phyloP scores from a whole-genome alignment of 352 stramenopile species.

The Phytopythium ostracodes region DNA sequence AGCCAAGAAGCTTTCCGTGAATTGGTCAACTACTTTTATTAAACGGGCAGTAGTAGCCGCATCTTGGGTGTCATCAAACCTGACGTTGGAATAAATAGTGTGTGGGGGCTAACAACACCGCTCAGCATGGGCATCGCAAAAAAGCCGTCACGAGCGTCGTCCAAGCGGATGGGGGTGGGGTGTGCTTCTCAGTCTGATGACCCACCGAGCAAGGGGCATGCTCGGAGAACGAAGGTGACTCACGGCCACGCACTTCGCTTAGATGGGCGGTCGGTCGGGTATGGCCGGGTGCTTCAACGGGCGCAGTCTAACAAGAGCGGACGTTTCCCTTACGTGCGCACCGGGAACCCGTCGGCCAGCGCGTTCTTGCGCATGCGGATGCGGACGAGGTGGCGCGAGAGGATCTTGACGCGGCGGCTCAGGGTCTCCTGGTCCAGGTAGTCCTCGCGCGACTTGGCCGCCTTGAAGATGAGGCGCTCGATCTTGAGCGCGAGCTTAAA shows the following conservation, averaged over 20 bases:
- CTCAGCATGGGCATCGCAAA: background rate
- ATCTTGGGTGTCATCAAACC: background rate
- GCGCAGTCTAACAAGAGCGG: background rate
- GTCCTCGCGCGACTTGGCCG: conserved; percentile 38
- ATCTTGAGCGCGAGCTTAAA: conserved; percentile 62
- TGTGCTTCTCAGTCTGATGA: conserved; percentile 3
- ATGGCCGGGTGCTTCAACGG: background rate
- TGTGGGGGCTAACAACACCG: background rate
- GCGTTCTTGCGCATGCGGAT: conserved; percentile 60
- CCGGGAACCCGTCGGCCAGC: conserved; percentile 20
- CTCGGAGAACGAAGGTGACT: background rate
- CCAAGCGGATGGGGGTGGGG: background rate
- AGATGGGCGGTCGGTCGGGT: background rate
- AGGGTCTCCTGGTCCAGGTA: conserved; percentile 54
- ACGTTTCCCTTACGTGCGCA: conserved; percentile 9
- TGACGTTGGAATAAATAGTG: conserved; percentile 5
- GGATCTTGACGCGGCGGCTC: conserved; percentile 37
- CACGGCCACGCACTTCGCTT: background rate
- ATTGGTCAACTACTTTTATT: background rate
- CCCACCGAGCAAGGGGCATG: background rate
- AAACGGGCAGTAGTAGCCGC: background rate
- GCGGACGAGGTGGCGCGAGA: conserved; percentile 52
- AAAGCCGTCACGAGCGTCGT: conserved; percentile 3
- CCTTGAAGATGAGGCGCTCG: conserved; percentile 57
- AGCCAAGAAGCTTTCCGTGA: too few species aligned